These are phyloP conservation scores for Umbelopsis ramanniana DNA, from an alignment of 192 early-diverging fungal genomes.

Conservation along the genomic window DNA sequence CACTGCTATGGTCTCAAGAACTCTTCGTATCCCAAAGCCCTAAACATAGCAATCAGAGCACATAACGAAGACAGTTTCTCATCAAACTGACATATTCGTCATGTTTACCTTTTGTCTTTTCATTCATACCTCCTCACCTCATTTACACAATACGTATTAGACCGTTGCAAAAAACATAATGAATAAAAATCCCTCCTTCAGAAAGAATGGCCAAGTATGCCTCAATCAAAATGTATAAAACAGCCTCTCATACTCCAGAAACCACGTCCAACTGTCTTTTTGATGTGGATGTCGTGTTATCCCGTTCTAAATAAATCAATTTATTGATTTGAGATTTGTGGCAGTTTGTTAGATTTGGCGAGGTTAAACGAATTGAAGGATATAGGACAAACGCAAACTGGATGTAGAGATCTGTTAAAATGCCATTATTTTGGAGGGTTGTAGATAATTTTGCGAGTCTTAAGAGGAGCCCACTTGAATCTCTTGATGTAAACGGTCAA, in stretches of 20 bases:
- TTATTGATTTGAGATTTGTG: constrained; percentile 19
- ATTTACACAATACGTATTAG: background rate
- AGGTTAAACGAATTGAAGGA: constrained; percentile 26
- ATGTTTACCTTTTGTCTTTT: background rate
- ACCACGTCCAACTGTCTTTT: background rate
- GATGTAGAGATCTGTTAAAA: constrained; percentile 25
- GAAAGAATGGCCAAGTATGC: background rate
- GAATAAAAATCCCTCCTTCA: background rate
- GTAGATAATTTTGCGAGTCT: constrained; percentile 95
- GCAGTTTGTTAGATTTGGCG: constrained; percentile 25
- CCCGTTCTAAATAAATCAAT: constrained; percentile 22
- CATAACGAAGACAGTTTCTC: too few species aligned
- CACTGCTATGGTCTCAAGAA: constrained; percentile 77
- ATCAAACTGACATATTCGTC: too few species aligned
- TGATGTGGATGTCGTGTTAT: constrained; percentile 4
- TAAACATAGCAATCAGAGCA: constrained; percentile 29
- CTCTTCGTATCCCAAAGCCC: constrained; percentile 72
- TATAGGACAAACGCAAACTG: constrained; percentile 25
- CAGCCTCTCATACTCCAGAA: too few species aligned
- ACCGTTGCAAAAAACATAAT: background rate
- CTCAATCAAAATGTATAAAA: background rate
- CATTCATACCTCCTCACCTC: background rate
- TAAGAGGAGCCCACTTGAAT: constrained; percentile 90
- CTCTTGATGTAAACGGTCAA: constrained; percentile 91
- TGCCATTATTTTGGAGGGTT: constrained; percentile 28